phyloP scores from a whole-genome alignment of 2,329 filamentous ascomycete species.

The Ophiocordyceps australis region DNA sequence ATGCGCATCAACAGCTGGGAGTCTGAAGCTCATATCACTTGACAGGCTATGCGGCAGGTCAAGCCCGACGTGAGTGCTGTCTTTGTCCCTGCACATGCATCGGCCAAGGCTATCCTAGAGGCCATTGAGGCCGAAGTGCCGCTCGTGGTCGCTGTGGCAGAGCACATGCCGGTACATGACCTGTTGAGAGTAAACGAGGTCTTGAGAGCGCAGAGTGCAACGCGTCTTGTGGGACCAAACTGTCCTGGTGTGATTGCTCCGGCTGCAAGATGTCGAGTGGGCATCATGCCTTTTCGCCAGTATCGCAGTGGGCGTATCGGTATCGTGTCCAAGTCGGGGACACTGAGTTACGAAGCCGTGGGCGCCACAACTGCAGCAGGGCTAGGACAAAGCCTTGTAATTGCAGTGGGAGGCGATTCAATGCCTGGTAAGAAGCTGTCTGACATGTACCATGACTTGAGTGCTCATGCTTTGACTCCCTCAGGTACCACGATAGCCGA shows the following conservation, averaged over 20 bases:
- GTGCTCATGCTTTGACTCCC: neutral
- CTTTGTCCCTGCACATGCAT: conserved; percentile 53
- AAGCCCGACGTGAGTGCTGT: conserved; percentile 51
- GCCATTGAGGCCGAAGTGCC: conserved; percentile 64
- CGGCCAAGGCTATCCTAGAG: conserved; percentile 51
- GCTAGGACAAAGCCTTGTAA: conserved; percentile 57
- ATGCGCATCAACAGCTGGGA: neutral
- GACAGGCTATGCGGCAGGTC: conserved; percentile 14
- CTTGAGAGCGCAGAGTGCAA: conserved; percentile 51
- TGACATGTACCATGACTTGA: neutral
- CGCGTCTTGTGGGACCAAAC: conserved; percentile 62
- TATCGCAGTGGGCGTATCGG: conserved; percentile 44
- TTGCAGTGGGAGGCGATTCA: conserved; percentile 63
- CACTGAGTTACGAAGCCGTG: conserved; percentile 64
- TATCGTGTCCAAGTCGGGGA: conserved; percentile 67
- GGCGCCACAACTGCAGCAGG: conserved; percentile 57
- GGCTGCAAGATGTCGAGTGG: conserved; percentile 38
- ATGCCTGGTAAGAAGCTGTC: conserved; percentile 37
- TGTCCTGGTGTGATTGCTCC: conserved; percentile 66
- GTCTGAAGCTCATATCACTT: neutral
- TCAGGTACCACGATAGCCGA: conserved; percentile 50
- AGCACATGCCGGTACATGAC: conserved; percentile 65
- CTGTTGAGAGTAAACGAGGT: conserved; percentile 54
- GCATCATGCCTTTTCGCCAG: conserved; percentile 21
- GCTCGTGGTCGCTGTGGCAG: conserved; percentile 60